A percentile compares a stretch with the other conserved stretches of the same genome.
phyloP scores from a whole-genome alignment of 345 rosid genomes.

The Hibiscus trionum region DNA sequence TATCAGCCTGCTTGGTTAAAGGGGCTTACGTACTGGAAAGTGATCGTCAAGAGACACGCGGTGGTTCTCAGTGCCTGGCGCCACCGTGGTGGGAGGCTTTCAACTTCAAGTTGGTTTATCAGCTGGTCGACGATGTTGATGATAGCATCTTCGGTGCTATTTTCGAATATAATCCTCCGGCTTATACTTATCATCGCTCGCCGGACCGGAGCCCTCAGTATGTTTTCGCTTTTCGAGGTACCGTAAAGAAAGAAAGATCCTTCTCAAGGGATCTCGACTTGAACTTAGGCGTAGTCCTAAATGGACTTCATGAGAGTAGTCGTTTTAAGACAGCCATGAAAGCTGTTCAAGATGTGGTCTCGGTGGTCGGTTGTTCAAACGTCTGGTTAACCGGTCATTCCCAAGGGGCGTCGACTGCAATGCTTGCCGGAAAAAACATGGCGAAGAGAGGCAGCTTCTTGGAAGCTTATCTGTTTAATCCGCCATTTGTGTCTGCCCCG shows the following conservation, averaged over 20 bases:
- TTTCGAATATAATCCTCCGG: conserved; percentile 47
- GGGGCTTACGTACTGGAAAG: conserved; percentile 66
- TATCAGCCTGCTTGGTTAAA: conserved; percentile 69
- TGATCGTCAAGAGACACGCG: conserved; percentile 62
- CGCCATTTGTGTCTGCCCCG: conserved; percentile 72
- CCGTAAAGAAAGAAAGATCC: conserved; percentile 48
- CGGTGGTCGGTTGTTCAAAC: conserved; percentile 44
- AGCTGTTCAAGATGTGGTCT: conserved; percentile 53
- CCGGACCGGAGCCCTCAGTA: conserved; percentile 36
- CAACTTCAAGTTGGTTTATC: conserved; percentile 38
- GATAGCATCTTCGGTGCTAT: conserved; percentile 68
- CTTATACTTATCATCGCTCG: conserved; percentile 10
- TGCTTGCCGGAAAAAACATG: conserved; percentile 65
- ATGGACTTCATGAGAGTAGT: conserved; percentile 53
- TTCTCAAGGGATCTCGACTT: conserved; percentile 50
- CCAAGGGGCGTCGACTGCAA: conserved; percentile 71
- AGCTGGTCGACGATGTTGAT: conserved; percentile 56
- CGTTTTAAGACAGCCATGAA: conserved; percentile 63
- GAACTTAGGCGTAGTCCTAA: conserved; percentile 44
- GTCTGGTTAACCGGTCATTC: conserved; percentile 91
- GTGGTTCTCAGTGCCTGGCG: conserved; percentile 50
- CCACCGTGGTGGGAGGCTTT: conserved; percentile 81
- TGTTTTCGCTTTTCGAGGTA: conserved; percentile 76
- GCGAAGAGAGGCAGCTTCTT: conserved; percentile 48
- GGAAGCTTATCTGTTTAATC: conserved; percentile 59